Base-by-base conservation (phyloP, 495 filamentous ascomycete genomes). In the Talaromyces ruber region DNA sequence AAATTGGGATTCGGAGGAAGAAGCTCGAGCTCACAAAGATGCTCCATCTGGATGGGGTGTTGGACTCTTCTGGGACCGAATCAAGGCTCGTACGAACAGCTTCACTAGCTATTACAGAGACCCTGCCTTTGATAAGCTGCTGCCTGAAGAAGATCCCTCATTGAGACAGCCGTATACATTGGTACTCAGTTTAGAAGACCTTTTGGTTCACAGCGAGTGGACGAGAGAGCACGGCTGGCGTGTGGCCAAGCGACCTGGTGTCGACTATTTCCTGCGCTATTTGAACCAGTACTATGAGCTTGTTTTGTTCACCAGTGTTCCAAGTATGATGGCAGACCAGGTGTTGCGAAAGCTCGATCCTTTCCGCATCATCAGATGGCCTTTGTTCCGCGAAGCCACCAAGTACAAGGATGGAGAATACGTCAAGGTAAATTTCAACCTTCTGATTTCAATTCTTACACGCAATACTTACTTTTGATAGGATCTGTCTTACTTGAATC, bases 231-330 rank as follows among this genome's bases (percentile, higher is more conserved):
- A 97, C 67, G 94, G 94, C 28, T 98, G 94, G 93, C 86, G 93
- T 62, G 84, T 93, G 65, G 94, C 94, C 47, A 98, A 98, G 77
- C 85, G 94, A 34, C 94, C 94, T 28, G 94, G 94, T 45, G 82
- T 96, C 52, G 94, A 98, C 76, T 98, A 98, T 79, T 98, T 98
- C 79, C 74, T 98, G 59, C 90, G 89, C 68, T 98, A 98, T 71
- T 81, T 98, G 43, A 92, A 88, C 74, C 91, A 97, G 71, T 97
- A 98, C 80, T 98, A 97, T 73, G 94, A 98, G 72, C 81, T 98
- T 24, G 95, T 97, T 39, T 83, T 98, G 52, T 98, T 97, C 79
- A 97, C 95, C 28, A 91, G 81, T 61, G 85, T 92, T 16, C 89
- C 92, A 4, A 88, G 84, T 65, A 84, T 84, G 70, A 88, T 88